These are phyloP conservation scores for Spathaspora gorwiae DNA, from an alignment of 805 yeast species.

Conservation along the genomic window DNA sequence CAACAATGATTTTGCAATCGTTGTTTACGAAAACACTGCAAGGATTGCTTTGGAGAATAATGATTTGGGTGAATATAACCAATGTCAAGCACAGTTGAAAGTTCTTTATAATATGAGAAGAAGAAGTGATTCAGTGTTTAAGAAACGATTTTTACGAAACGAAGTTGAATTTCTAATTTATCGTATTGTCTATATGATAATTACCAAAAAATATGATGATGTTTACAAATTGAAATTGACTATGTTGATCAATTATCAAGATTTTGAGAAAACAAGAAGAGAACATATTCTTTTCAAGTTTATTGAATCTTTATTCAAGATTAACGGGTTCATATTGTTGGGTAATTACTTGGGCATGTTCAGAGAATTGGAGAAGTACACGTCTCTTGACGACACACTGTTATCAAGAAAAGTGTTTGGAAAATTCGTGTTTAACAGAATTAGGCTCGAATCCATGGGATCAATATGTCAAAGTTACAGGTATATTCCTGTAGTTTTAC, in stretches of 20 bases:
- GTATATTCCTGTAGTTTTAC: conserved; percentile 34
- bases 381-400: conserved; percentile 7
- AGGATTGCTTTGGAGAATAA: conserved; percentile 76
- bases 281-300: conserved; percentile 14
- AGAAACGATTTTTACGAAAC: conserved; percentile 10
- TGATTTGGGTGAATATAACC: conserved; percentile 93
- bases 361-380: conserved; percentile 16
- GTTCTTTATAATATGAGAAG: conserved; percentile 48
- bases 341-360: conserved; percentile 49
- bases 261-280: conserved; percentile 5
- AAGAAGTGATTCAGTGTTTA: conserved; percentile 24
- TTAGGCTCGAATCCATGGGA: conserved; percentile 53
- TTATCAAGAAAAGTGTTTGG: conserved; percentile 20
- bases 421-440: conserved; percentile 50
- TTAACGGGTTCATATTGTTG: conserved; percentile 13
- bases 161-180: conserved; percentile 68
- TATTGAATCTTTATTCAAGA: conserved; percentile 11
- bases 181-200: conserved; percentile 65
- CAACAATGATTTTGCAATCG: conserved; percentile 67
- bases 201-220: conserved; percentile 64
- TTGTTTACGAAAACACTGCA: conserved; percentile 82
- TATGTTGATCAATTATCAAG: conserved; percentile 4
- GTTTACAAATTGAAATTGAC: conserved; percentile 38
- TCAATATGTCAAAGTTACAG: conserved; percentile 56
- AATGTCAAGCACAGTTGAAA: conserved; percentile 80